phyloP scores from a whole-genome alignment of 331 rosid species.

The Malus hybrid region DNA sequence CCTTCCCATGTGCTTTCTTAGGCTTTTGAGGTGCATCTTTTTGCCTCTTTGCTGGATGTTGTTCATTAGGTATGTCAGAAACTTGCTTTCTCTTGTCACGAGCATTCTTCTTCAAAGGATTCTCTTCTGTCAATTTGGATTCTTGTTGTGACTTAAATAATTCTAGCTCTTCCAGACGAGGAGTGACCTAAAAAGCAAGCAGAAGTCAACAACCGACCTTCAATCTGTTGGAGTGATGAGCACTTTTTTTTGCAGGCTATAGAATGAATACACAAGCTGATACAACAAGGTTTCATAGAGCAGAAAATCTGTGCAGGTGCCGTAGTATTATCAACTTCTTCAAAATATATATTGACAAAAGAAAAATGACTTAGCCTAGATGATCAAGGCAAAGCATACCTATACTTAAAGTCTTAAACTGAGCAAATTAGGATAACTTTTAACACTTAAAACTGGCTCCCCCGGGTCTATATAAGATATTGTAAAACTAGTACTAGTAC shows the following conservation, averaged over 20 bases:
- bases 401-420: not conserved
- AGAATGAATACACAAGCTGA: too few species aligned
- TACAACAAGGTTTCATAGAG: too few species aligned
- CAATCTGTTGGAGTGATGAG: not conserved
- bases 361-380: too few species aligned
- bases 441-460: too few species aligned
- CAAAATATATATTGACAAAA: too few species aligned
- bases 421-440: not conserved
- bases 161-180: constrained; percentile 69
- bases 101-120: constrained; percentile 35
- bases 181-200: constrained; percentile 43
- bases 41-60: constrained; percentile 54
- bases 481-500: not conserved
- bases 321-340: too few species aligned
- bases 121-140: constrained; percentile 47
- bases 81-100: constrained; percentile 68
- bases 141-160: constrained; percentile 59
- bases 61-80: constrained; percentile 37
- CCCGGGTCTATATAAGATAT: not conserved
- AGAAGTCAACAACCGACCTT: not conserved
- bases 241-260: too few species aligned
- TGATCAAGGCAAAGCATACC: not conserved
- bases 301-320: too few species aligned
- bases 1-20: constrained; percentile 40
- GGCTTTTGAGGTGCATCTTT: constrained; percentile 40